These are phyloP conservation scores for Xylaria sp. DNA, from an alignment of 2,329 filamentous ascomycete species.

Conservation along the genomic window DNA sequence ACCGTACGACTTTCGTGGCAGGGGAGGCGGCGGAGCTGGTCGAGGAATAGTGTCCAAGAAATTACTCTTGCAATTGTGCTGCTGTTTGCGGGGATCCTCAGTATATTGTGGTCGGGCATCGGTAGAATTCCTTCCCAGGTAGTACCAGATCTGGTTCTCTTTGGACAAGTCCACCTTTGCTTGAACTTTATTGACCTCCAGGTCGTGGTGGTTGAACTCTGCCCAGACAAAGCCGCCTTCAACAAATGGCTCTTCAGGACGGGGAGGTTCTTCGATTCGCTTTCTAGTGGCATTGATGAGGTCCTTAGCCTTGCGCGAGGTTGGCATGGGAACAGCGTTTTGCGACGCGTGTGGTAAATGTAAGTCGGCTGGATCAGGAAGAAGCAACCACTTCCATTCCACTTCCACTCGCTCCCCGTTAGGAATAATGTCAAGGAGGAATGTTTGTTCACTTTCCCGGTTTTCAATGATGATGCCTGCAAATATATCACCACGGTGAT, in stretches of 20 bases:
- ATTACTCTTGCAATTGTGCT: constrained; percentile 74
- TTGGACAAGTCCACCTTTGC: constrained; percentile 77
- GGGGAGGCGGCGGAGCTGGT: constrained; percentile 38
- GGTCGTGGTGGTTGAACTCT: constrained; percentile 76
- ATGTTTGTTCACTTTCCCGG: constrained; percentile 74
- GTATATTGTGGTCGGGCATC: constrained; percentile 93
- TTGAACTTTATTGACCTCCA: constrained; percentile 67
- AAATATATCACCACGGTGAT: constrained; percentile 85
- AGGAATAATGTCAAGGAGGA: constrained; percentile 85
- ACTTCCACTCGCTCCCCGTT: constrained; percentile 81
- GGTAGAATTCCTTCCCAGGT: constrained; percentile 85
- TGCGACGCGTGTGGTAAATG: constrained; percentile 78
- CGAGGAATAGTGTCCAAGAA: constrained; percentile 76
- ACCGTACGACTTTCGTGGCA: constrained; percentile 45
- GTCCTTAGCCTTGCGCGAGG: constrained; percentile 69
- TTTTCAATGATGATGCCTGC: constrained; percentile 91
- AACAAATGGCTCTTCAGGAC: constrained; percentile 73
- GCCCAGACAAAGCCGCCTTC: constrained; percentile 76
- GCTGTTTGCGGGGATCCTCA: constrained; percentile 70
- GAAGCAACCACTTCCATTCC: constrained; percentile 83
- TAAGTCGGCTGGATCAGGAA: constrained; percentile 76
- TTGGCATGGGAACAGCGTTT: constrained; percentile 76
- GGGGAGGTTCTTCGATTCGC: constrained; percentile 68
- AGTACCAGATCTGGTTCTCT: constrained; percentile 85
- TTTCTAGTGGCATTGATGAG: constrained; percentile 73